A percentile compares a stretch with the other conserved stretches of the same genome.
phyloP scores from a whole-genome alignment of 1,284 basidiomycete species.

The Hemileia vastatrix region DNA sequence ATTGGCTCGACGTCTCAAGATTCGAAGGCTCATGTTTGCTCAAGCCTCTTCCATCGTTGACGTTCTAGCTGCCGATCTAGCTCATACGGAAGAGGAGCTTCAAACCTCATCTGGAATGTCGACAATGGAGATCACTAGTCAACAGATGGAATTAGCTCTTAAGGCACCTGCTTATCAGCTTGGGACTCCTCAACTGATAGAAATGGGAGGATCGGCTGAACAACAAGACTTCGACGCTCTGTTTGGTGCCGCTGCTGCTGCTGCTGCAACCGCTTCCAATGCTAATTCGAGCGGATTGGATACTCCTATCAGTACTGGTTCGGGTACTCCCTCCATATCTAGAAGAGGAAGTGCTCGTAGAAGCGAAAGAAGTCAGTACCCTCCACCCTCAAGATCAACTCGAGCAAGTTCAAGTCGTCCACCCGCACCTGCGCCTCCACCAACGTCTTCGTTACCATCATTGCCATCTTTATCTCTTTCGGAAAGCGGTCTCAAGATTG shows the following conservation, averaged over 20 bases:
- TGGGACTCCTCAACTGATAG: conserved; percentile 27
- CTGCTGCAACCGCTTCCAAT: background rate
- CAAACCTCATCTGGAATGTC: conserved; percentile 44
- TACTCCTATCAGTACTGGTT: background rate
- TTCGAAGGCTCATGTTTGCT: conserved; percentile 55
- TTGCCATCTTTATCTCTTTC: background rate
- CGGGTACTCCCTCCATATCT: background rate
- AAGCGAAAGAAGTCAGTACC: background rate
- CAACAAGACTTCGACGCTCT: conserved; percentile 29
- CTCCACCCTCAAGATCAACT: background rate
- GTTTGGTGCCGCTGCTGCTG: conserved; percentile 20
- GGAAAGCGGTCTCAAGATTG: background rate
- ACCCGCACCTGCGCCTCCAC: background rate
- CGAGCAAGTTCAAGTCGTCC: background rate
- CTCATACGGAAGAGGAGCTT: conserved; percentile 59
- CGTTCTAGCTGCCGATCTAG: conserved; percentile 45
- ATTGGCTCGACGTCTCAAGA: conserved; percentile 58
- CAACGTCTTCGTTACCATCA: background rate
- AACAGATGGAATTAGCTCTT: conserved; percentile 24
- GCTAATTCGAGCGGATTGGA: background rate
- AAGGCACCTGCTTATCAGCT: conserved; percentile 24
- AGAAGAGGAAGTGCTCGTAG: background rate
- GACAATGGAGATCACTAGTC: conserved; percentile 24
- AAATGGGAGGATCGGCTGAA: conserved; percentile 24
- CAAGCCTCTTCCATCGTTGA: background rate